Base-by-base conservation (phyloP, 2,329 filamentous ascomycete genomes). In the Aspergillus sp. region DNA sequence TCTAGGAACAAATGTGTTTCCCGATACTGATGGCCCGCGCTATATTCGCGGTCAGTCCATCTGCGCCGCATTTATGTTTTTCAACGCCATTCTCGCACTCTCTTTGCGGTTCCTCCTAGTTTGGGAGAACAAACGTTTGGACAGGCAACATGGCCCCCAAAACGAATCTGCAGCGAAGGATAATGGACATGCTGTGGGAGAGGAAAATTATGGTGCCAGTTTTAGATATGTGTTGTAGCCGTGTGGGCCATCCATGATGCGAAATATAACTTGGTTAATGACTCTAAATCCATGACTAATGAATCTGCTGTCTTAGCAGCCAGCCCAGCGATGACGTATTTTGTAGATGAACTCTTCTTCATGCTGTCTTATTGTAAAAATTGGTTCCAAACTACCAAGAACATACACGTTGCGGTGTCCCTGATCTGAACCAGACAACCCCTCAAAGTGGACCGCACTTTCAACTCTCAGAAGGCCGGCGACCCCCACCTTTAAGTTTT, bases 1-100 rank as follows among this genome's bases (percentile, higher is more conserved):
- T 14, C 70, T 89, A 6, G 87, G 86, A 4, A 89, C 86, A 3
- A 81, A 86, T 47, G 65, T 89, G 8, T 90, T 88, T 62, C 86
- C 86, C 0, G 66, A 71, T 14, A 68, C 58, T 6, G 78, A 83
- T 45, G 72, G 69, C 11, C 81, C 82, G 11, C 73, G 75, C 5
- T 82, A 77, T 59, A 66, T 77, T 1, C 85, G 82, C 2, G 87
- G 87, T 0, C 82, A 82, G 72, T 77, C 77, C 55, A 81, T 87
- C 3, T 88, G 86, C 62, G 82, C 86, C 0, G 80, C 77, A 0
- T 84, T 89, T 43, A 88, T 86, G 72, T 70, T 88, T 6, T 74
- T 89, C 44, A 86, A 85, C 0, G 82, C 79, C 0, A 57, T 80
- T 0, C 68, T 89, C 6, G 84, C 85, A 0, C 62, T 86, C 0